Evolutionary conservation across 192 early-diverging fungal genomes (phyloP), one percentile per base, ranked within the genome.

Genomic region (Coemansia sp.): DNA sequence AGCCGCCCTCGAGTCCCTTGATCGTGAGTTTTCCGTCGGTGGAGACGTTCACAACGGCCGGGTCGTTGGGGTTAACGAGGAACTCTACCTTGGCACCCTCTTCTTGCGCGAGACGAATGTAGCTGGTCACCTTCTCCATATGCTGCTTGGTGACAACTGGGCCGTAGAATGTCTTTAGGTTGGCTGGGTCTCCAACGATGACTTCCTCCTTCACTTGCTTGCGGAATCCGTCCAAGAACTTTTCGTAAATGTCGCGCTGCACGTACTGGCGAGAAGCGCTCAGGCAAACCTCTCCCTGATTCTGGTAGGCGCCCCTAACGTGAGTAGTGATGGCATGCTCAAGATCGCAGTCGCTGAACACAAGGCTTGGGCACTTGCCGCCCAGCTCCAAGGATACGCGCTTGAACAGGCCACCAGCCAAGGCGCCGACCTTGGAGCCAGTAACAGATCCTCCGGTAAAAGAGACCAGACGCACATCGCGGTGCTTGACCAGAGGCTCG

Each of bases 261-360:
- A 96, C 89, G 68, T 90, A 93, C 61, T 95, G 89, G 12, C 95
- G 89, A 36, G 91, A 92, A n/a, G 88, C 85, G 69, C 89, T 91
- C 20, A 94, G 73, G 65, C 94, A 95, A 20, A 92, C 90, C 75
- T 96, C 93, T 24, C 95, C 95, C 57, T 93, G 90, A 57, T 89
- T 89, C 22, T 86, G 74, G 80, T 91, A 96, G 24, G 89, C 88
- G 22, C 87, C 86, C 6, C 82, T 66, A 31, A 96, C 65, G n/a
- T 89, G 83, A 63, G 88, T 89, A 41, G 86, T 80, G 8, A 94
- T 85, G 0, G 92, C 90, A 67, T 88, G 76, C 59, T 93, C 90
- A 13, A 93, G 64, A 66, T 94, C 85, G 20, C 89, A 89, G 81
- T 95, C 93, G 31, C 85, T 89, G 80, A 94, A 95, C 3, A 94